Percentiles rank a stretch among this genome's conserved stretches.
Evolutionary conservation across 805 yeast genomes (phyloP).

Genomic region (Nakazawaea anatomiae): DNA sequence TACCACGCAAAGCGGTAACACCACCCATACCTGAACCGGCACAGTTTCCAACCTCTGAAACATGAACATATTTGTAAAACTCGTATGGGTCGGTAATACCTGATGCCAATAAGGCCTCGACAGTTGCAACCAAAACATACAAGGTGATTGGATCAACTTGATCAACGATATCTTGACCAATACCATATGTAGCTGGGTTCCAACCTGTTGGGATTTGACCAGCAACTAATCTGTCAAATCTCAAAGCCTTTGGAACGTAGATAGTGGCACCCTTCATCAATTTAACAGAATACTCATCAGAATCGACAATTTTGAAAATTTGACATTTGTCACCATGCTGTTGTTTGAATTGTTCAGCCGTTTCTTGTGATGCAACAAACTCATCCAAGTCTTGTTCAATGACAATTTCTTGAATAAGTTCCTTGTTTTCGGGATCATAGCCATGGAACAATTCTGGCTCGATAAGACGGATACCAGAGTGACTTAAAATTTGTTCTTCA

Average conservation of each 20-base stretch:
- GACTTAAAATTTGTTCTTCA: constrained; percentile 83
- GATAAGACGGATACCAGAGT: constrained; percentile 93
- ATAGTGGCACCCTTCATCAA: constrained; percentile 90
- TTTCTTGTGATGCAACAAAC: constrained; percentile 90
- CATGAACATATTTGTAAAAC: constrained; percentile 96
- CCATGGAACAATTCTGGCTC: constrained; percentile 95
- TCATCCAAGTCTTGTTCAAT: constrained; percentile 96
- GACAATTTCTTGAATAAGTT: constrained; percentile 90
- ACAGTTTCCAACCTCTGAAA: constrained; percentile 98
- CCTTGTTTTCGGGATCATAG: constrained; percentile 91
- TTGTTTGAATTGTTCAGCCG: constrained; percentile 89
- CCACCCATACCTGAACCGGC: constrained; percentile 99
- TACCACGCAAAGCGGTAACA: constrained; percentile 92
- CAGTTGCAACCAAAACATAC: constrained; percentile 88
- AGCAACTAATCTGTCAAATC: constrained; percentile 69
- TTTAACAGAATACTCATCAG: constrained; percentile 89
- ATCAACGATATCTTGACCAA: constrained; percentile 82
- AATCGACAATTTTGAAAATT: constrained; percentile 78
- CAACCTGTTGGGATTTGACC: constrained; percentile 99
- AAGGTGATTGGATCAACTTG: constrained; percentile 97
- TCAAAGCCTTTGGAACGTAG: constrained; percentile 81
- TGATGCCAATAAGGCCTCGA: constrained; percentile 86
- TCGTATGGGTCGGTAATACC: constrained; percentile 99
- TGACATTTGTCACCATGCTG: constrained; percentile 95
- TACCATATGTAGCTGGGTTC: constrained; percentile 94